Base-by-base conservation (phyloP, 768 basidiomycete species). In the Baorangia bicolor region DNA sequence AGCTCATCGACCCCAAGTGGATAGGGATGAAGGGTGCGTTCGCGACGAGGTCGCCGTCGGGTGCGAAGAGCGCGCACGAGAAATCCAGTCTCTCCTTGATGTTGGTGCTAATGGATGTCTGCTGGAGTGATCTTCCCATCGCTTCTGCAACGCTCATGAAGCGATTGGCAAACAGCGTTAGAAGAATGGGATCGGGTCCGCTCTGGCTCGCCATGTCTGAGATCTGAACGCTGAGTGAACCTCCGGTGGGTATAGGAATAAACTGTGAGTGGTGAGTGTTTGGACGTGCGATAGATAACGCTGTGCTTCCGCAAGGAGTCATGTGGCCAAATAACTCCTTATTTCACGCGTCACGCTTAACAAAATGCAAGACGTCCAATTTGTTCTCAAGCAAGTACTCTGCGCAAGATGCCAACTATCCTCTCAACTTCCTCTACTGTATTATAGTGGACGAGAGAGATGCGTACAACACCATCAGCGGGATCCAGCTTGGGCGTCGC, bases 91-190 rank as follows among this genome's bases (percentile, higher is more conserved):
- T 83, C 71, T 97, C 95, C 73, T 95, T 96, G 79, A 96, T 96
- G 67, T 98, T 95, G 16, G 93, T 94, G 66, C 88, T 73, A 64
- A 94, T 94, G 4, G 93, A 86, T 0, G 94, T 95, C 70, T 95
- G 90, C 70, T 90, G 92, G 23, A 95, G 76, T 0, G 90, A 90
- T 46, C 90, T 79, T 11, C 94, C 94, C 94, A 96, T 97, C 11
- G 94, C 94, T 69, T 96, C 94, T 10, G 94, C 94, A 20, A 98
- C 92, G 64, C 91, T 91, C 95, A 98, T 98, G 75, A 98, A 95
- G 41, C 95, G 89, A 66, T 97, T 95, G 12, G 93, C 91, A 64
- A 97, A 98, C 49, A 98, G 83, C 2, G 93, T 92, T 43, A 97
- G 78, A 30, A 94, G 76, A 60, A 95, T 92, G 0, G 92, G 90